Conservation (phyloP, 164 flowering plant species). For the Pachysandra terminalis region DNA sequence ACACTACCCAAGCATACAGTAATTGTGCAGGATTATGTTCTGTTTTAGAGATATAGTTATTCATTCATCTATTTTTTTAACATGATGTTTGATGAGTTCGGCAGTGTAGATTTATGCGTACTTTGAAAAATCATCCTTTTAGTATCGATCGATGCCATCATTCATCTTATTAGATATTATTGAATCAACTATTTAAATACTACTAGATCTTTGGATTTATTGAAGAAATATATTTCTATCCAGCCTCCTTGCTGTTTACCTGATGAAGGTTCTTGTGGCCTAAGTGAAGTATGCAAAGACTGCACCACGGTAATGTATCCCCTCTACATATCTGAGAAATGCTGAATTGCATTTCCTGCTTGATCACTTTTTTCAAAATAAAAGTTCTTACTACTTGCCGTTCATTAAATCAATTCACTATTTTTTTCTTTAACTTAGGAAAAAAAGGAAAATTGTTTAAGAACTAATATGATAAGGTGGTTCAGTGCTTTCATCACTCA, state of each 20-base stretch:
- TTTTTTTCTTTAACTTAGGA: background rate
- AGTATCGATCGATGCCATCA: background rate
- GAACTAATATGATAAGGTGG: slow-evolving; percentile 15
- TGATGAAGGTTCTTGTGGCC: slow-evolving; percentile 48
- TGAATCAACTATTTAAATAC: background rate
- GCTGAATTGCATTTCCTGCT: background rate
- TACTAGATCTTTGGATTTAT: background rate
- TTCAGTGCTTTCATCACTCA: slow-evolving; percentile 89
- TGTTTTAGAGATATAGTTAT: background rate
- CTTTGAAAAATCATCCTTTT: too few relatives aligned
- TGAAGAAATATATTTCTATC: slow-evolving; percentile 8
- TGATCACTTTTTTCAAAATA: too few relatives aligned
- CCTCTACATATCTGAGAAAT: background rate
- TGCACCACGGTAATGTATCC: slow-evolving; percentile 82
- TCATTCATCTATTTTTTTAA: background rate
- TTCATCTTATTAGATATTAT: background rate
- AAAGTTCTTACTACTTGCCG: too few relatives aligned
- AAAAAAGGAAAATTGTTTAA: background rate
- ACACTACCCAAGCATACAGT: too few relatives aligned
- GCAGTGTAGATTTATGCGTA: too few relatives aligned
- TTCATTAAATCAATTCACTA: too few relatives aligned
- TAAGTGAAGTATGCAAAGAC: slow-evolving; percentile 73
- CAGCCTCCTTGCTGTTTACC: slow-evolving; percentile 96
- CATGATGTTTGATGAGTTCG: too few relatives aligned
- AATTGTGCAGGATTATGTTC: background rate